Evolutionary conservation across 331 rosid species (phyloP).

Genomic region (Prunus yedoensis): DNA sequence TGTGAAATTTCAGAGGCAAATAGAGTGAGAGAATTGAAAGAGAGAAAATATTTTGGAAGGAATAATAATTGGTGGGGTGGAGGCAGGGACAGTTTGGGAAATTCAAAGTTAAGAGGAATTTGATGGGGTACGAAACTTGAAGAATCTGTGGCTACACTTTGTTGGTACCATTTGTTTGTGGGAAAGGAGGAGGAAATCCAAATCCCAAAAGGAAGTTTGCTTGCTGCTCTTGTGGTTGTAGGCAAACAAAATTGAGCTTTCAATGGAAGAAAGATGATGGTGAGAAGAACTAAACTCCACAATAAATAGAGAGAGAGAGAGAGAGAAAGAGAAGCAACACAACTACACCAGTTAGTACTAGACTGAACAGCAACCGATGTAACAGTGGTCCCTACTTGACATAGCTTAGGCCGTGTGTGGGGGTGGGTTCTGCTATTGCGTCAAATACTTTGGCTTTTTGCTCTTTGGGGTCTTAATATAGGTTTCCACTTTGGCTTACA

Average conservation of each 20-base stretch:
- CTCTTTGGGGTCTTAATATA: no score
- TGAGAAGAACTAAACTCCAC: neutral
- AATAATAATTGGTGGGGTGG: neutral
- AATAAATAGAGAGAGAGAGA: neutral
- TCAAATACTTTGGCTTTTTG: neutral
- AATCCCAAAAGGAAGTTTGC: neutral
- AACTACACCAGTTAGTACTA: neutral
- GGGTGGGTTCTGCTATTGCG: neutral
- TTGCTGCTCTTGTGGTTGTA: neutral
- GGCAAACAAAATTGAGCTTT: neutral
- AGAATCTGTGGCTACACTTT: constrained; percentile 46
- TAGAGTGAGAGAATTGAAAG: neutral
- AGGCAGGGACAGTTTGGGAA: constrained; percentile 44
- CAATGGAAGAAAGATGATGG: neutral
- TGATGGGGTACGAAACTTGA: constrained; percentile 54
- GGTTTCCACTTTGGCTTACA: no score
- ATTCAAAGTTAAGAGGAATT: constrained; percentile 1
- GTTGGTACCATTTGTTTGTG: constrained; percentile 29
- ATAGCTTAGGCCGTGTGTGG: neutral
- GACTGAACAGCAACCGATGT: neutral
- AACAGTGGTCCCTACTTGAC: neutral
- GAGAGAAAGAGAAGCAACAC: neutral
- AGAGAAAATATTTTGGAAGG: neutral
- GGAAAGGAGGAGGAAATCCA: constrained; percentile 5
- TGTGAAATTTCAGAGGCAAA: neutral